Conservation (phyloP, 257 asterid species). For the Solanum bukasovii region DNA sequence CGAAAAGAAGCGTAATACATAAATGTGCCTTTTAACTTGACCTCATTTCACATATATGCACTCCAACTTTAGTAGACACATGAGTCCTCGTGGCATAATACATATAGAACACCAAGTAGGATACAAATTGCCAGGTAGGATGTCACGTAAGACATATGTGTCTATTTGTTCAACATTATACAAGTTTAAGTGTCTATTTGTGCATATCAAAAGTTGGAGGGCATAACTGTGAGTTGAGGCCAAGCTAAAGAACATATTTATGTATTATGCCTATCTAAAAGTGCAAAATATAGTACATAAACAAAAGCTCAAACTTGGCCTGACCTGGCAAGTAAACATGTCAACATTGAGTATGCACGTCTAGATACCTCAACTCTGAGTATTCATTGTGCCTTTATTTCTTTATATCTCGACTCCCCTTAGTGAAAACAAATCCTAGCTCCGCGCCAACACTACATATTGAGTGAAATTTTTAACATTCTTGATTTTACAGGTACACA, state of each 20-base stretch:
- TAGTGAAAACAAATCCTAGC: neutral
- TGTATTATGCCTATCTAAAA: neutral
- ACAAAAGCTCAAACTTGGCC: neutral
- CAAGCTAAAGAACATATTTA: neutral
- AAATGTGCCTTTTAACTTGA: too few species aligned
- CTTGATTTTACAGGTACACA: slow-evolving; percentile 4
- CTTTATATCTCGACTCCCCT: neutral
- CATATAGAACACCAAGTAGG: rapidly evolving
- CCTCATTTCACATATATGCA: too few species aligned
- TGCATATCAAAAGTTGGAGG: neutral
- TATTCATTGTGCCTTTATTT: neutral
- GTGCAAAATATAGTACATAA: neutral
- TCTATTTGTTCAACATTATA: neutral
- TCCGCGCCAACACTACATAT: neutral
- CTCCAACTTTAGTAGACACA: neutral
- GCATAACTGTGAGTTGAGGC: neutral
- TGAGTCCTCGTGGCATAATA: too few species aligned
- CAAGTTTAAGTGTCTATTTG: too few species aligned
- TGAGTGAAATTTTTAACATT: neutral
- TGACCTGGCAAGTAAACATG: neutral
- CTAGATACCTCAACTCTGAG: neutral
- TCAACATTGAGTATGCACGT: neutral
- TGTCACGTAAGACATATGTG: neutral
- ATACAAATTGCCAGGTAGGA: too few species aligned
- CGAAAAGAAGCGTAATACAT: neutral